phyloP scores from a whole-genome alignment of 2,329 filamentous ascomycete genomes.

The Hortaea werneckii region DNA sequence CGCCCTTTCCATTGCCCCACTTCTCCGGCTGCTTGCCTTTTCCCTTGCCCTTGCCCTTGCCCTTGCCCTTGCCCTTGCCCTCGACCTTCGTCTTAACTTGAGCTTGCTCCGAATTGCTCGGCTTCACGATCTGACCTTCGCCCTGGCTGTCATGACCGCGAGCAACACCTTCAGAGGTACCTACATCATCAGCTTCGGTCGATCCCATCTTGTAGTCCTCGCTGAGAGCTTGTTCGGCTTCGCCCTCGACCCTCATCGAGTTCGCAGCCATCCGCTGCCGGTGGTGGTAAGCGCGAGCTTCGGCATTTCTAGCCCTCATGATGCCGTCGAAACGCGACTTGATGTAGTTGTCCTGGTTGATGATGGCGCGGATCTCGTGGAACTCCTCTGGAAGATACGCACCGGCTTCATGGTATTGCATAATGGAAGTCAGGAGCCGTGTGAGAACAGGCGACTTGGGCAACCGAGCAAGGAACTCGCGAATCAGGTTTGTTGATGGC shows the following conservation, averaged over 20 bases:
- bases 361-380: too few species aligned
- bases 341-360: too few species aligned
- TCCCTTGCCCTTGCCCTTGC: neutral
- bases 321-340: too few species aligned
- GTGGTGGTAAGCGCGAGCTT: too few species aligned
- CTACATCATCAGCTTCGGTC: too few species aligned
- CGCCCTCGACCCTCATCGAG: too few species aligned
- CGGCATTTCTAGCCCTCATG: too few species aligned
- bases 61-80: neutral
- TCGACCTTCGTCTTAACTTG: neutral
- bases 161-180: neutral
- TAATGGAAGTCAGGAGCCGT: neutral
- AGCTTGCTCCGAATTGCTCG: neutral
- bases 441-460: neutral
- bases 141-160: neutral
- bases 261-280: too few species aligned
- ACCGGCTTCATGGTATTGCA: neutral
- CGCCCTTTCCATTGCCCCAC: constrained; percentile 2
- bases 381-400: too few species aligned
- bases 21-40: neutral
- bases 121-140: too few species aligned
- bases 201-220: too few species aligned
- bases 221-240: too few species aligned
- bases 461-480: neutral
- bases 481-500: neutral